Evolutionary conservation across 805 yeast species (phyloP).

Genomic region (Candida manassasensis): DNA sequence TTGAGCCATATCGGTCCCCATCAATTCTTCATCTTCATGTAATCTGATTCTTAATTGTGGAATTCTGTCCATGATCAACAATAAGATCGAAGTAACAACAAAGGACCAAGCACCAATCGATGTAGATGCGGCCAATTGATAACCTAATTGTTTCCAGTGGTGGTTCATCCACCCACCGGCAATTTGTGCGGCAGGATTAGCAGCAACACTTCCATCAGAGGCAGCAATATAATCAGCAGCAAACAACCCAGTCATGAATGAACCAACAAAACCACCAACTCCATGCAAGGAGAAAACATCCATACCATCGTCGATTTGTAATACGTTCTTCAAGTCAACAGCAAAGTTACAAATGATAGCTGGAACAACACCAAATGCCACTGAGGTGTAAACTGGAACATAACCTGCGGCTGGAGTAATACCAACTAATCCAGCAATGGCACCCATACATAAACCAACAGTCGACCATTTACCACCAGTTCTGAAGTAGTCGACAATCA

Average conservation of each 20-base stretch:
- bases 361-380: conserved; percentile 76
- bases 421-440: conserved; percentile 89
- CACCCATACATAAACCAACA: conserved; percentile 91
- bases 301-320: conserved; percentile 88
- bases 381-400: conserved; percentile 87
- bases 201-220: conserved; percentile 58
- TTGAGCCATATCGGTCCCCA: conserved; percentile 85
- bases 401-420: conserved; percentile 97
- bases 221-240: conserved; percentile 89
- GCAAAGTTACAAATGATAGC: conserved; percentile 80
- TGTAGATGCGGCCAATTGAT: conserved; percentile 75
- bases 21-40: conserved; percentile 78
- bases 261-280: conserved; percentile 86
- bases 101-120: conserved; percentile 76
- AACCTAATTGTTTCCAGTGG: conserved; percentile 77
- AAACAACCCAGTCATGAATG: conserved; percentile 82
- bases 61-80: conserved; percentile 62
- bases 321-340: conserved; percentile 66
- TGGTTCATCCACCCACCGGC: conserved; percentile 88
- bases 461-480: conserved; percentile 88
- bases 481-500: conserved; percentile 84
- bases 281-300: conserved; percentile 94
- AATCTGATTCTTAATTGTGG: conserved; percentile 82
- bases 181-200: conserved; percentile 33
- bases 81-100: conserved; percentile 62